These are phyloP conservation scores for Cruciata laevipes DNA, from an alignment of 257 asterid genomes.

Conservation along the genomic window DNA sequence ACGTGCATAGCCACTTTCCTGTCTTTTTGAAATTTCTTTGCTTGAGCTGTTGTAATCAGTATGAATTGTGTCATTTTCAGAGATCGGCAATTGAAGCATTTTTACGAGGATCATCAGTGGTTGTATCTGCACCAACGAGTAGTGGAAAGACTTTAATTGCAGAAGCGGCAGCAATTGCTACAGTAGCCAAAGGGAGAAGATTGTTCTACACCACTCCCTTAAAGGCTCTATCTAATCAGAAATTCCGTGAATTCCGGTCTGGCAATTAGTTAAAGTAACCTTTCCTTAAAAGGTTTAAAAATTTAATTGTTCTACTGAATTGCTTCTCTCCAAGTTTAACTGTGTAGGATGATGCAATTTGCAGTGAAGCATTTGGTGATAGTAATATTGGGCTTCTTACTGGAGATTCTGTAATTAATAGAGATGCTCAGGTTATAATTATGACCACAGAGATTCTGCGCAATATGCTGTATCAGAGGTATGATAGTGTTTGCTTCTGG, in stretches of 20 bases:
- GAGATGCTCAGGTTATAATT: constrained; percentile 87
- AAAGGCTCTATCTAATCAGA: constrained; percentile 95
- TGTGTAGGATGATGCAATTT: constrained; percentile 17
- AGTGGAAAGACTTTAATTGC: constrained; percentile 99
- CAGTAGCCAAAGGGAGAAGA: constrained; percentile 78
- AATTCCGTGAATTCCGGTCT: constrained; percentile 93
- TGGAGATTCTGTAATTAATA: constrained; percentile 94
- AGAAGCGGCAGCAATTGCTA: constrained; percentile 98
- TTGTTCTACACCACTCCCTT: constrained; percentile 94
- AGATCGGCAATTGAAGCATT: constrained; percentile 73
- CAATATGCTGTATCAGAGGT: constrained; percentile 93
- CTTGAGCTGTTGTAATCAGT: background rate
- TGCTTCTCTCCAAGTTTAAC: constrained; percentile 8
- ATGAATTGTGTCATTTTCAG: constrained; percentile 20
- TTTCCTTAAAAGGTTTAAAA: background rate
- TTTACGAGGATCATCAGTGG: constrained; percentile 88
- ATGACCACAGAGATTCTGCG: constrained; percentile 99
- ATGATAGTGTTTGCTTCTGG: constrained; percentile 2
- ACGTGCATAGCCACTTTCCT: background rate
- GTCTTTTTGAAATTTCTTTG: background rate
- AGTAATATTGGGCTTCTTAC: constrained; percentile 91
- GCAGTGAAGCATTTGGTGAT: constrained; percentile 90
- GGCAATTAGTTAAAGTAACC: constrained; percentile 12
- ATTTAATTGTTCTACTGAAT: background rate
- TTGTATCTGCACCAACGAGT: constrained; percentile 99